Evolutionary conservation across 805 yeast species (phyloP).

Genomic region (Ascoidea asiatica): DNA sequence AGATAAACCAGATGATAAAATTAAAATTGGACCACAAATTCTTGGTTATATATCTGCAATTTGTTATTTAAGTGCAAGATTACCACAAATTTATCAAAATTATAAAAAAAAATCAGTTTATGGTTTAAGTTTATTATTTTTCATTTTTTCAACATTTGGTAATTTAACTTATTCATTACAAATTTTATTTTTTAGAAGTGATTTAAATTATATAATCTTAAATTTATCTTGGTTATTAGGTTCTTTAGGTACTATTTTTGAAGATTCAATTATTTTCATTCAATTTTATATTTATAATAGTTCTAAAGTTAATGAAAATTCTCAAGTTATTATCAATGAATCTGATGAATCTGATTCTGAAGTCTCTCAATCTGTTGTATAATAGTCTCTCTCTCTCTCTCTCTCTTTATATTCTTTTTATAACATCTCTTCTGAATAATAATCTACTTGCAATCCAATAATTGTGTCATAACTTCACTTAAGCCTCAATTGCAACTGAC

Average conservation of each 20-base stretch:
- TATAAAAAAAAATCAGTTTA: constrained; percentile 63
- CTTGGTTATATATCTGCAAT: constrained; percentile 60
- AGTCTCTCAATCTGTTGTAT: background rate
- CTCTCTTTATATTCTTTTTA: too few species aligned
- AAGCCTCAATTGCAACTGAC: too few species aligned
- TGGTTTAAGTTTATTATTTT: constrained; percentile 77
- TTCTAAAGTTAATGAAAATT: constrained; percentile 5
- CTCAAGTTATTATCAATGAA: background rate
- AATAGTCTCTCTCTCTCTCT: too few species aligned
- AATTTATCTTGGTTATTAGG: constrained; percentile 73
- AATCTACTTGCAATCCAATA: too few species aligned
- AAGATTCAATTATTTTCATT: constrained; percentile 49
- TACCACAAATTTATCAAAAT: constrained; percentile 83
- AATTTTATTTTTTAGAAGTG: constrained; percentile 52
- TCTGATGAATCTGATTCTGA: too few species aligned
- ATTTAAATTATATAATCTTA: constrained; percentile 40
- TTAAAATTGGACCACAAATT: constrained; percentile 43
- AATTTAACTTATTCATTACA: constrained; percentile 67
- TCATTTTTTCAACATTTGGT: constrained; percentile 61
- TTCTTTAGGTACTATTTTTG: constrained; percentile 62
- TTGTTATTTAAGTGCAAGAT: constrained; percentile 56
- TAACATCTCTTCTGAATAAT: too few species aligned
- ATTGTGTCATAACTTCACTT: too few species aligned
- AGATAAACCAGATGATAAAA: constrained; percentile 11
- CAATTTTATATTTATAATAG: constrained; percentile 54